Conservation (phyloP, 169 alveolate genomes). For the Neospora caninum region DNA sequence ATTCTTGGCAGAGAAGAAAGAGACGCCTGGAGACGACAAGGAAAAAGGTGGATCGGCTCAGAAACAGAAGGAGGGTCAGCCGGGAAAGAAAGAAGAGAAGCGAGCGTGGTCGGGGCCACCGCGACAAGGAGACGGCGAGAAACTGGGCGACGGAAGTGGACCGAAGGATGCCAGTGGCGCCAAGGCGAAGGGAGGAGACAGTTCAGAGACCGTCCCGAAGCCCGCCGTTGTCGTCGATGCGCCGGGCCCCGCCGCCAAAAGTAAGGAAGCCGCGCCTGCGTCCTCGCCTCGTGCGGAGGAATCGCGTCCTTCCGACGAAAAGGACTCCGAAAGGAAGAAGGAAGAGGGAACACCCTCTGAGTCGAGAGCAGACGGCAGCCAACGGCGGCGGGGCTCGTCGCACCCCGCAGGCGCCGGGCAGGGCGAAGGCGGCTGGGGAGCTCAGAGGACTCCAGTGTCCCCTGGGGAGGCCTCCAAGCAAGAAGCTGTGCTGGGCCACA, state of each 20-base stretch:
- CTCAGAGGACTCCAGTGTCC: too few species aligned
- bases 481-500: neutral
- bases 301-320: neutral
- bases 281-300: neutral
- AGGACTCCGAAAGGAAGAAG: neutral
- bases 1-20: neutral
- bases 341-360: neutral
- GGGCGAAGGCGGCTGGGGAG: neutral
- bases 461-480: neutral
- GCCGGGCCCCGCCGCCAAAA: neutral
- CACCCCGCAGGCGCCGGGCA: neutral
- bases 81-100: neutral
- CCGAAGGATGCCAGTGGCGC: neutral
- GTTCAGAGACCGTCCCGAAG: neutral
- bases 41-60: neutral
- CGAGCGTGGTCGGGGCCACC: neutral
- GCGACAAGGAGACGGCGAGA: neutral
- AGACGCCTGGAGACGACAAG: neutral
- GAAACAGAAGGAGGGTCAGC: neutral
- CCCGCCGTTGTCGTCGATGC: too few species aligned
- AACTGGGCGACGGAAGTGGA: neutral
- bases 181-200: neutral
- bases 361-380: neutral
- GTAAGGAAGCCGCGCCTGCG: neutral
- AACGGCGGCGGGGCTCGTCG: neutral